These are phyloP conservation scores for Kockovaella imperatae DNA, from an alignment of 768 basidiomycete species.

Conservation along the genomic window DNA sequence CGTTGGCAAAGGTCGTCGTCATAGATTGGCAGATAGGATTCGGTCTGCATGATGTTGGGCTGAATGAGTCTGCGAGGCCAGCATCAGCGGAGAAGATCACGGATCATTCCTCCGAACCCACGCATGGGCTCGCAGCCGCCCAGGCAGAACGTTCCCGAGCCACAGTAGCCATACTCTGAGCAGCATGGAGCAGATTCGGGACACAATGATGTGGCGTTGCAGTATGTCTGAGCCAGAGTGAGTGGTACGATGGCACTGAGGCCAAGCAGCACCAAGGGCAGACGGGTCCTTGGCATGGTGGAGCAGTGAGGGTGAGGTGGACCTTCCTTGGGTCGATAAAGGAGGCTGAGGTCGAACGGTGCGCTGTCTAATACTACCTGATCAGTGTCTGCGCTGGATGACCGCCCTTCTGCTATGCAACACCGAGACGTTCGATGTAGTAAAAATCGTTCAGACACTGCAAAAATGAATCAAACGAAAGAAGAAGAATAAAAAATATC, in stretches of 20 bases:
- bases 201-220: constrained; percentile 25
- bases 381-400: too few relatives aligned
- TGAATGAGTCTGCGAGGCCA: constrained; percentile 48
- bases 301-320: too few relatives aligned
- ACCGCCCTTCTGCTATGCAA: too few relatives aligned
- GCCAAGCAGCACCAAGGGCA: neutral
- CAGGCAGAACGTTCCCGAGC: constrained; percentile 56
- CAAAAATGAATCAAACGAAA: too few relatives aligned
- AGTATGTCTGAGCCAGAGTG: constrained; percentile 14
- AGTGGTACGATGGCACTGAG: constrained; percentile 1
- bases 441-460: too few relatives aligned
- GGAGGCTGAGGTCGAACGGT: too few relatives aligned
- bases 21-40: constrained; percentile 63
- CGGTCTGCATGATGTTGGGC: constrained; percentile 57
- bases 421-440: too few relatives aligned
- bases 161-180: constrained; percentile 56
- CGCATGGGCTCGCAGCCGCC: constrained; percentile 78
- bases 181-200: constrained; percentile 33
- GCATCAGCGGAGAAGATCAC: neutral
- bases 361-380: too few relatives aligned
- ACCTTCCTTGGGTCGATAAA: too few relatives aligned
- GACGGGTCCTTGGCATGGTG: too few relatives aligned
- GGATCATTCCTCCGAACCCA: constrained; percentile 1
- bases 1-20: constrained; percentile 32
- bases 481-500: too few relatives aligned